Evolutionary conservation across 1,139 yeast genomes (phyloP).

Genomic region (Kurtzmaniella natalensis): DNA sequence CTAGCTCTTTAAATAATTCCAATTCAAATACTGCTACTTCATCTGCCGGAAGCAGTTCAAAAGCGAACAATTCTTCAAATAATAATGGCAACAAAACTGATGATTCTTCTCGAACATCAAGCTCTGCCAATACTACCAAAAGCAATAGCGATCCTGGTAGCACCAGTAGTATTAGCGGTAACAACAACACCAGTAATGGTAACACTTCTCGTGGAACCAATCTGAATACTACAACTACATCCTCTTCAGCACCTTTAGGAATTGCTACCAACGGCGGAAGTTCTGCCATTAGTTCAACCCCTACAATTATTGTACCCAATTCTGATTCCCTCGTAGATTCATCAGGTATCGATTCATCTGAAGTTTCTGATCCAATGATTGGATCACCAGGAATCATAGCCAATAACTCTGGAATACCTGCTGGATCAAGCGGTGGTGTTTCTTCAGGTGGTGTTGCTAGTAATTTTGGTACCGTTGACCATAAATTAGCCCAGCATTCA

Average conservation of each 20-base stretch:
- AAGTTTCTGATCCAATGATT: background rate
- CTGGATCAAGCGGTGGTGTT: background rate
- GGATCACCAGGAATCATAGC: background rate
- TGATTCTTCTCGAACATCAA: background rate
- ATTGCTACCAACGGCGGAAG: background rate
- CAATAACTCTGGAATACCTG: no score
- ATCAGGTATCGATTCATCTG: background rate
- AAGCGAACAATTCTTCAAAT: no score
- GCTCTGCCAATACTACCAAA: no score
- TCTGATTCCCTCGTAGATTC: no score
- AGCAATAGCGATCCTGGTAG: background rate
- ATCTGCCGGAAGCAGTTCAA: background rate
- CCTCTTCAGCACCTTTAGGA: background rate
- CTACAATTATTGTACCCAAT: background rate
- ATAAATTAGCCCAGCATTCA: conserved; percentile 18
- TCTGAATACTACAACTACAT: background rate
- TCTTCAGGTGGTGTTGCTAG: background rate
- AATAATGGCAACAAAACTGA: background rate
- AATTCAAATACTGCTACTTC: background rate
- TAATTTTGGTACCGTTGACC: background rate
- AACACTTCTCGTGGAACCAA: background rate
- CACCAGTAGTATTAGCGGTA: background rate
- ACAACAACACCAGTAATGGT: background rate
- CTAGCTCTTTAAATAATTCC: background rate
- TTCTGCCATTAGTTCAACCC: no score